Evolutionary conservation across 371 early-diverging fungal species (phyloP), one percentile per base, ranked within the genome.

Genomic region (Mucor mucedo): DNA sequence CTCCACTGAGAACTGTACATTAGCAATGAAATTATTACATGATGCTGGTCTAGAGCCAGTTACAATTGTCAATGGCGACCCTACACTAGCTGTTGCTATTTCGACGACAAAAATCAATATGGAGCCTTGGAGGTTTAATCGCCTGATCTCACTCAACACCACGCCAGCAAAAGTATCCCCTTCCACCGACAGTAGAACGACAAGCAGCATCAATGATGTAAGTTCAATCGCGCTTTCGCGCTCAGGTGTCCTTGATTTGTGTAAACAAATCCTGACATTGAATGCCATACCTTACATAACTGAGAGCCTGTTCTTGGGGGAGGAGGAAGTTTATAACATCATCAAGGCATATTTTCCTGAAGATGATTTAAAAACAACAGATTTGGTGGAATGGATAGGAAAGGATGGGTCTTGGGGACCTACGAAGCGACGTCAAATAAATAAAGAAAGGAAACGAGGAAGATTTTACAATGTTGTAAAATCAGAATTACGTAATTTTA

Each of bases 41-140:
- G 14, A 21, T 54, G 54, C 40, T 54, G 16, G 40, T 39, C n/a
- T 54, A 3, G 54, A 54, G 40, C 54, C 58, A 33, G 48, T 35
- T 48, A 58, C 35, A 16, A 14, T 47, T 4, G 48, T 58, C 35
- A 58, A 48, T 45, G 58, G 48, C 58, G 44, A 58, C 48, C 58
- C 58, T n/a, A 48, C 58, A 1, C 2, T 45, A 47, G 58, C 48
- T 7, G 35, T 58, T 2, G 58, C 48, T 32, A 58, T 58, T 0
- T 45, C 58, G 48, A 58, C 30, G 32, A 58, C 13, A 38, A 58
- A 48, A 58, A 28, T 58, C 5, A 45, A 58, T 13, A 58, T 58
- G 58, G 58, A 48, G 58, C 58, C 58, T 33, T 58, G 58, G 47
- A 58, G 11, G n/a, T 58, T 7, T 21, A 3, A 58, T 5, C 58